Base-by-base conservation (phyloP, 805 yeast genomes). In the Alloascoidea africana region DNA sequence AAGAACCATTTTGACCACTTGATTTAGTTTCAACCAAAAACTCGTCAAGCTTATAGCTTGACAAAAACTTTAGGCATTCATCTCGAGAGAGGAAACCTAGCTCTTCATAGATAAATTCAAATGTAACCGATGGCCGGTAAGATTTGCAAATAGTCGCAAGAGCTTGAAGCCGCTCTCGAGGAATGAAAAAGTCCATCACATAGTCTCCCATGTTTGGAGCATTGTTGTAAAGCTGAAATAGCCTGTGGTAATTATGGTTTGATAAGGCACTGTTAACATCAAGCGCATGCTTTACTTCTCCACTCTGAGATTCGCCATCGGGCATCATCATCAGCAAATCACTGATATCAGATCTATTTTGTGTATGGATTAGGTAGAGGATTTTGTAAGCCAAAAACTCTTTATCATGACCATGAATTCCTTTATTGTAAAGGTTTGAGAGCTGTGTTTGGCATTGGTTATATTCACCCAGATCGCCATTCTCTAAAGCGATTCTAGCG, bases 391-490 rank as follows among this genome's bases (percentile, higher is more conserved):
- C 66, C 32, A 73, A 55, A 48, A 83, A 84, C 51, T 87, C 96
- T 45, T 64, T 56, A 39, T 62, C 60, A 11, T 60, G 53, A 6
- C 63, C 58, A 3, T 52, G 45, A 5, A 58, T 54, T 4, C 60
- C 59, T 16, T 49, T 47, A 17, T 62, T 68, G 50, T 79, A 87
- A 16, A 87, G 59, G 34, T 68, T 62, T 44, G 71, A 71, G 37
- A 91, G 58, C 48, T 85, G 84, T 13, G 93, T 73, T 55, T 82
- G 94, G 53, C 97, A 91, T 54, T 89, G 96, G 59, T 91, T 91
- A 54, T 82, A 86, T 55, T 91, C 97, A 5, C 96, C 96, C 44
- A 89, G 58, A 55, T 89, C 98, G 32, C 70, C 67, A 50, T 80
- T 76, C 46, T 76, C 80, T 30, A 89, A 66, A 0, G 96, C 94